These are phyloP conservation scores for Magnusiomyces magnusii DNA, from an alignment of 1,139 yeast species.

Conservation along the genomic window DNA sequence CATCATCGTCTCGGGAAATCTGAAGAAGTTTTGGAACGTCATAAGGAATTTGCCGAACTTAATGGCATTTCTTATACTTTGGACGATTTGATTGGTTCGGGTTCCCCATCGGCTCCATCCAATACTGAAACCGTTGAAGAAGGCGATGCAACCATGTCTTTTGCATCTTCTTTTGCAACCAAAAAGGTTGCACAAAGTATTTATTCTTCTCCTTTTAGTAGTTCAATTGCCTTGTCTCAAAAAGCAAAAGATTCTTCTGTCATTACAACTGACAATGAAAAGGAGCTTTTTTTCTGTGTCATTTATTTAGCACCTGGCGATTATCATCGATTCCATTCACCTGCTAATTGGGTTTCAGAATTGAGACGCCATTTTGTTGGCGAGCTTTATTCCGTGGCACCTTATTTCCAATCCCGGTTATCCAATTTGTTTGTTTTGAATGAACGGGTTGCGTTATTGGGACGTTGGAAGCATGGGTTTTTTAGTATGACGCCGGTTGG, in stretches of 20 bases:
- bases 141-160: constrained; percentile 32
- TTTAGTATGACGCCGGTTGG: constrained; percentile 99
- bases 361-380: constrained; percentile 94
- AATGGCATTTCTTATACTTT: constrained; percentile 69
- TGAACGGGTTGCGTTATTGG: constrained; percentile 91
- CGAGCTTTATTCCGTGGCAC: constrained; percentile 92
- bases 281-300: constrained; percentile 77
- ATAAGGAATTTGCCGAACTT: constrained; percentile 68
- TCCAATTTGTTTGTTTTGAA: constrained; percentile 84
- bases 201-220: constrained; percentile 9
- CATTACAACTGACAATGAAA: constrained; percentile 30
- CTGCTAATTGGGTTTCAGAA: constrained; percentile 93
- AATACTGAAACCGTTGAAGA: constrained; percentile 17
- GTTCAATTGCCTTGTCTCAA: neutral
- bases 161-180: constrained; percentile 16
- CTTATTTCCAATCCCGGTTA: constrained; percentile 87
- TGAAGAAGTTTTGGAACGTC: constrained; percentile 41
- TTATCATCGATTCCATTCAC: constrained; percentile 95
- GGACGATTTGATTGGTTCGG: constrained; percentile 55
- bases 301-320: constrained; percentile 98
- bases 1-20: too few species aligned
- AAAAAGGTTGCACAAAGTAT: constrained; percentile 25
- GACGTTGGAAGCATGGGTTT: constrained; percentile 95
- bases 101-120: neutral
- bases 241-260: too few species aligned